Evolutionary conservation across 352 stramenopile genomes (phyloP).

Genomic region (Phytopythium mirpurense): DNA sequence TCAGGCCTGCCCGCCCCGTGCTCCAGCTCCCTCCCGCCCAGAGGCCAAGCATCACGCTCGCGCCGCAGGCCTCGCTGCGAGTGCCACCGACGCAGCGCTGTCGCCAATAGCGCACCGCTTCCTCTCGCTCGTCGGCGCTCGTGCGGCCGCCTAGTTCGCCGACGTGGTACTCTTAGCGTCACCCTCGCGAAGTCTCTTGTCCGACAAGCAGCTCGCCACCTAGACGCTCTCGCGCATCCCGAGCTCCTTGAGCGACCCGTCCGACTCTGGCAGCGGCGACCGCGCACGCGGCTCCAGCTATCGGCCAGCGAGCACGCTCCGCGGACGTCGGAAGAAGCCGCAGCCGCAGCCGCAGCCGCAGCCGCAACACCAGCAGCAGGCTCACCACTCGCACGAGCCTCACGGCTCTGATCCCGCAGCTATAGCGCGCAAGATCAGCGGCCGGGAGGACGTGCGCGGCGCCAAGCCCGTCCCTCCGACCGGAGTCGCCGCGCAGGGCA

Average conservation of each 20-base stretch:
- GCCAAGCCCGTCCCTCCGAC: conserved; percentile 19
- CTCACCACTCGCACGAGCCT: conserved; percentile 13
- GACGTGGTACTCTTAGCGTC: conserved; percentile 10
- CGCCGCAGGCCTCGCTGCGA: neutral
- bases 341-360: no score
- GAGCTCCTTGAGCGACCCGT: conserved; percentile 17
- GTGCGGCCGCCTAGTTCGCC: neutral
- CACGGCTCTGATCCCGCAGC: conserved; percentile 17
- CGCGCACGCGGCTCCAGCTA: conserved; percentile 8
- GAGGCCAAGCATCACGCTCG: no score
- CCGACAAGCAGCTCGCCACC: conserved; percentile 8
- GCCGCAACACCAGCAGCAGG: conserved; percentile 10
- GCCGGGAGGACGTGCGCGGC: conserved; percentile 33
- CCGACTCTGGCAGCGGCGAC: conserved; percentile 15
- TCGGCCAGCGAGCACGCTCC: conserved; percentile 11
- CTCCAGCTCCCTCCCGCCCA: no score
- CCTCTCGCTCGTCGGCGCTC: neutral
- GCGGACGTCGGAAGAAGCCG: conserved; percentile 27
- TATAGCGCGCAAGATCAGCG: conserved; percentile 21
- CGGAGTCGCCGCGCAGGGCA: conserved; percentile 13
- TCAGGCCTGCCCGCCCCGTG: no score
- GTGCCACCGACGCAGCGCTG: neutral
- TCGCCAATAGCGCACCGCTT: neutral
- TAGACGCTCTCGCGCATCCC: conserved; percentile 12
- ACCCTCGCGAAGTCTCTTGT: conserved; percentile 11